Base-by-base conservation (phyloP, 2,329 filamentous ascomycete species). In the Calonectria pteridis region DNA sequence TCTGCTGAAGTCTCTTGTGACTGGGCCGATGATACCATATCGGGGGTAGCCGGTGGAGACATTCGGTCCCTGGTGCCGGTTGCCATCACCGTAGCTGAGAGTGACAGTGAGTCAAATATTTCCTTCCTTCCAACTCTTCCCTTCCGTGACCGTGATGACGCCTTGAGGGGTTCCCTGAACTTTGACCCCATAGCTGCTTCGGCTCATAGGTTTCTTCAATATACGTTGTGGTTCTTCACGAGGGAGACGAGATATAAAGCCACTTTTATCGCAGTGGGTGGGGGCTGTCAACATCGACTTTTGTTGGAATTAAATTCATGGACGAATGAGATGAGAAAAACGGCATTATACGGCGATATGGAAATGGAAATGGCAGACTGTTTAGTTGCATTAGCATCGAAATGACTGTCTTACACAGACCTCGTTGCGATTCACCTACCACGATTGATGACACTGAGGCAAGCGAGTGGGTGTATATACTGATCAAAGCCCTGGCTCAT, bases 1-100 rank as follows among this genome's bases (percentile, higher is more conserved):
- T 84, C 82, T 28, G 83, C 83, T 68, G 77, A 84, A 63, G 79
- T 80, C 76, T 81, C 83, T 71, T 81, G 84, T 73, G 82, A 82
- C 75, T 78, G 82, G 76, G 75, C 76, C 35, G 77, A 77, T 16
- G 75, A 78, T 50, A 75, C 73, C 33, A 76, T 64, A 62, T 79
- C 77, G 67, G 77, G 79, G 50, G 79, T 77, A 66, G 74, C 73
- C 23, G 81, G 78, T 67, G 81, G 77, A 58, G 82, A 82, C 76
- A 81, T 79, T 31, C 78, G 79, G 73, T 75, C 82, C 76, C 82
- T 80, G 78, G 75, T 67, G 35, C 72, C 73, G 53, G 77, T 74
- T 29, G 80, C 70, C 33, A 81, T 49, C 50, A 76, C 67, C 26
- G 77, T 75, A 28, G 78, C 73, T 68, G 80, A 80, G 67, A 81